Base-by-base conservation (phyloP, 75 land plant genomes). In the Cunninghamia lanceolata region DNA sequence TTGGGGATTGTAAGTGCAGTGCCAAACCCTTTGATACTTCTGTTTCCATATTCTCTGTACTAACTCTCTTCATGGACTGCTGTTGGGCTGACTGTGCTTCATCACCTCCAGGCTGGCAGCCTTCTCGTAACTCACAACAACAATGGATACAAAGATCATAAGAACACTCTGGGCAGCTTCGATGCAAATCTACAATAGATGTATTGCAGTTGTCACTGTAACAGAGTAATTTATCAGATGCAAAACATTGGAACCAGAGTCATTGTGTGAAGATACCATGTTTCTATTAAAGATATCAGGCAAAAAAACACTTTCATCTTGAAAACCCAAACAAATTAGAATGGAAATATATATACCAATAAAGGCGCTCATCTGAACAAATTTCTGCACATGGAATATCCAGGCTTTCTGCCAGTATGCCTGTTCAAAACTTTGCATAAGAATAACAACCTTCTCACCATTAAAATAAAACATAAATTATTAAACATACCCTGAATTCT, bases 91-190 rank as follows among this genome's bases (percentile, higher is more conserved):
- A 79, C 15, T 50, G 83, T 70, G 85, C 83, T 39, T 87, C 85
- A 81, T 73, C 76, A n/a, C 90, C 88, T 82, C 90, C 91, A 89
- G 78, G 87, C 80, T 71, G 84, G 32, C 84, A 70, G 14, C 90
- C 92, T 83, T 63, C 87, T 16, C 89, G 87, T 36, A 96, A 83
- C 53, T 96, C 94, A 42, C 84, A 87, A 83, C 96, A 96, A 86
- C 99, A 97, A 82, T 88, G 90, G 82, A 94, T 84, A 88, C 99
- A 97, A 43, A 97, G 88, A 75, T 90, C 91, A 86, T 91, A 96
- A 17, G 89, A 88, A 87, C 99, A 97, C 28, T 82, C 88, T 82
- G 92, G 76, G 87, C 99, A 97, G 86, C 91, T 94, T 89, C 97
- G 89, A 54, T 92, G 93, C 83, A 90, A 90, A 89, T 96, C 96